Evolutionary conservation across 306 rosid genomes (phyloP).

Genomic region (Castanospermum australe): DNA sequence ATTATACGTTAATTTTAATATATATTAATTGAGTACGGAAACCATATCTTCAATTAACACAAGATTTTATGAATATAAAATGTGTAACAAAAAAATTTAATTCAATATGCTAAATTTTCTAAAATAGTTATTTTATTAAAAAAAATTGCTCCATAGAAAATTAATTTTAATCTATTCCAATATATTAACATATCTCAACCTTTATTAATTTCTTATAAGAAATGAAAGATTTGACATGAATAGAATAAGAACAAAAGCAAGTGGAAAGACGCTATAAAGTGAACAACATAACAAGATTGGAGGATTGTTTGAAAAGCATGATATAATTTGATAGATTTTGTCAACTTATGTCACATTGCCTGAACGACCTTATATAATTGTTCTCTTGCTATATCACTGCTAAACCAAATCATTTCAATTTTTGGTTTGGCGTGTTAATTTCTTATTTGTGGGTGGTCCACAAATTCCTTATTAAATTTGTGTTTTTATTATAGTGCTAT

Average conservation of each 20-base stretch:
- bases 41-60: too few relatives aligned
- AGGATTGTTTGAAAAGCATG: neutral
- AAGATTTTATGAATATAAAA: too few relatives aligned
- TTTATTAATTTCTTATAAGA: neutral
- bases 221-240: neutral
- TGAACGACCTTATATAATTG: neutral
- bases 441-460: neutral
- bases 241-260: neutral
- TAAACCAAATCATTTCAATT: neutral
- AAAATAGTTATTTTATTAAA: too few relatives aligned
- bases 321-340: neutral
- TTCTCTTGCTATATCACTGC: neutral
- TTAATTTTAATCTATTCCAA: too few relatives aligned
- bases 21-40: too few relatives aligned
- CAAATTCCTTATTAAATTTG: neutral
- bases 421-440: neutral
- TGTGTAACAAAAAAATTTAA: too few relatives aligned
- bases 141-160: too few relatives aligned
- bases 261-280: neutral
- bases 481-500: neutral
- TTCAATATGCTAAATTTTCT: too few relatives aligned
- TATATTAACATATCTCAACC: too few relatives aligned
- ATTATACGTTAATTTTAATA: too few relatives aligned
- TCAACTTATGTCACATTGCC: neutral
- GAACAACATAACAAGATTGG: neutral